Evolutionary conservation across 1,284 basidiomycete species (phyloP).

Genomic region (Gymnopus androsaceus): DNA sequence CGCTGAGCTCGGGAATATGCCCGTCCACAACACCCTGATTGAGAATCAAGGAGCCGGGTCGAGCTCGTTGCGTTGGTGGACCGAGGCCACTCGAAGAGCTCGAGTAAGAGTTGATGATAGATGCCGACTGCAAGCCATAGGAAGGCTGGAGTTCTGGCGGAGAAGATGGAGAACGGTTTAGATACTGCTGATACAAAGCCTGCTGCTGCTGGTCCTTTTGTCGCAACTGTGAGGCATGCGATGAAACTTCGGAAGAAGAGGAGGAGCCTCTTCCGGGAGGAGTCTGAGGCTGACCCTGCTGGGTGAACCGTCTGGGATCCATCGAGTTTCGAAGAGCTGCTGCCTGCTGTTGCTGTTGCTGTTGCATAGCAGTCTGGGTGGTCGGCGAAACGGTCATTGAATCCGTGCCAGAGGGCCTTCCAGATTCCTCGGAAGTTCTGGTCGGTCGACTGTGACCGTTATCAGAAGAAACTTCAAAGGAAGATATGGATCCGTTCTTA

Average conservation of each 20-base stretch:
- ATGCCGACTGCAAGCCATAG: slow-evolving; percentile 67
- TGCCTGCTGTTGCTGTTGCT: slow-evolving; percentile 50
- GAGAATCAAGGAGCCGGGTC: slow-evolving; percentile 75
- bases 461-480: slow-evolving; percentile 6
- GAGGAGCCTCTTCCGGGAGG: slow-evolving; percentile 37
- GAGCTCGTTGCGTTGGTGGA: slow-evolving; percentile 52
- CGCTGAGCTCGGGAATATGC: slow-evolving; percentile 84
- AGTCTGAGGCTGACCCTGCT: slow-evolving; percentile 35
- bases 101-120: slow-evolving; percentile 50
- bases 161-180: slow-evolving; percentile 76
- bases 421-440: slow-evolving; percentile 54
- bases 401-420: slow-evolving; percentile 5
- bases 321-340: slow-evolving; percentile 33
- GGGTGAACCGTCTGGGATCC: slow-evolving; percentile 28
- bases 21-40: slow-evolving; percentile 59
- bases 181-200: slow-evolving; percentile 86
- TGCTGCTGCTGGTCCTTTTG: slow-evolving; percentile 88
- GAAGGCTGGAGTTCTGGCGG: slow-evolving; percentile 72
- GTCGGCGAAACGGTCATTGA: slow-evolving; percentile 41
- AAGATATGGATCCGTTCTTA: slow-evolving; percentile 24
- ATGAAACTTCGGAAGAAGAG: slow-evolving; percentile 21
- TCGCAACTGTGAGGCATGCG: slow-evolving; percentile 59
- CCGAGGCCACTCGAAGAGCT: slow-evolving; percentile 46
- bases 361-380: slow-evolving; percentile 52
- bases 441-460: slow-evolving; percentile 43